Conservation (phyloP, 2,329 filamentous ascomycete species). For the Fulvia fulva region DNA sequence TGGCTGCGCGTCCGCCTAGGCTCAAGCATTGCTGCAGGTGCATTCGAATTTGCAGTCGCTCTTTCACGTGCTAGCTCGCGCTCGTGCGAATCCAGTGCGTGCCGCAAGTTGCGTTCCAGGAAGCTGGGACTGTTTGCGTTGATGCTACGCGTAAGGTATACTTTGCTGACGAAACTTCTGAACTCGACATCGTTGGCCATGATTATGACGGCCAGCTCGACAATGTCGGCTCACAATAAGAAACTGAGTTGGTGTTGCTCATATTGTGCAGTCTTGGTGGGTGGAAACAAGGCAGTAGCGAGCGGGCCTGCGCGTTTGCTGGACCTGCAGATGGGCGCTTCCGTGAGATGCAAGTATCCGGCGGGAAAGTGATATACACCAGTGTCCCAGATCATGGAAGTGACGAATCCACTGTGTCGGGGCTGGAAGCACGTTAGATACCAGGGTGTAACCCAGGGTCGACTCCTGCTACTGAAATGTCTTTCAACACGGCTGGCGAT, state of each 20-base stretch:
- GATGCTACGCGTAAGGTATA: background rate
- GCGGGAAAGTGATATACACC: background rate
- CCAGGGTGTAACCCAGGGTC: no score
- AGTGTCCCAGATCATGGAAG: background rate
- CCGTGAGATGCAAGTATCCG: background rate
- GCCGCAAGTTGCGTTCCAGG: constrained; percentile 31
- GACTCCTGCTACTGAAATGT: background rate
- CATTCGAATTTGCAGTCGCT: background rate
- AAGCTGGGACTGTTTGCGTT: constrained; percentile 13
- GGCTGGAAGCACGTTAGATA: background rate
- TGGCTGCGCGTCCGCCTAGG: background rate
- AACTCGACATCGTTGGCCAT: background rate
- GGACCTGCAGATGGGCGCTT: background rate
- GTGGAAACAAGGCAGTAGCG: background rate
- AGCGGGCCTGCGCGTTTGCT: background rate
- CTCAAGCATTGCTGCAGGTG: background rate
- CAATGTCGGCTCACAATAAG: background rate
- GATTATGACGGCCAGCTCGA: background rate
- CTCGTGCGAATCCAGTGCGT: constrained; percentile 29
- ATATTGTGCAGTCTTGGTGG: constrained; percentile 25
- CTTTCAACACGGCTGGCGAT: background rate
- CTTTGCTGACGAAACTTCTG: constrained; percentile 1
- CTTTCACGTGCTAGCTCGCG: constrained; percentile 6
- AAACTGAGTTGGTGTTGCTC: constrained; percentile 24
- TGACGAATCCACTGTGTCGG: background rate